phyloP scores from a whole-genome alignment of 768 basidiomycete species.

The Mycena galopus region DNA sequence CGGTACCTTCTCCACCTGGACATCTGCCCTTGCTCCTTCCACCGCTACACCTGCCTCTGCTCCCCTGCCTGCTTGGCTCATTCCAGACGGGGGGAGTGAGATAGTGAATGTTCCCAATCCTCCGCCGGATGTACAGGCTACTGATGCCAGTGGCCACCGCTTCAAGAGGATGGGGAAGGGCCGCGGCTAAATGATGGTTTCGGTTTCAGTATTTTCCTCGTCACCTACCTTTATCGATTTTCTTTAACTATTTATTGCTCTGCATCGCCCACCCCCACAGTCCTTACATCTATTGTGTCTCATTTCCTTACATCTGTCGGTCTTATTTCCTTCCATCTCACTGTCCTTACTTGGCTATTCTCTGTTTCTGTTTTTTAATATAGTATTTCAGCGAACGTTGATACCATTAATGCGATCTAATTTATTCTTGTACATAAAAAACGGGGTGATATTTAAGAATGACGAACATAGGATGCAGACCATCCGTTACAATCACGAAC shows the following conservation, averaged over 20 bases:
- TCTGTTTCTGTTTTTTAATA: neutral
- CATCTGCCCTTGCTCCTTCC: neutral
- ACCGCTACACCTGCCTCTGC: neutral
- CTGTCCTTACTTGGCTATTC: neutral
- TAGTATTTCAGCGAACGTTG: neutral
- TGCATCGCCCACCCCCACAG: neutral
- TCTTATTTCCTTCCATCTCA: neutral
- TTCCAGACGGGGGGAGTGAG: neutral
- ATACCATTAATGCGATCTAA: slow-evolving; percentile 24
- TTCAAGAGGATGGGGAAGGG: neutral
- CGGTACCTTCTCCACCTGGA: neutral
- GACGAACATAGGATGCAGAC: neutral
- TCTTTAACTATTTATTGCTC: neutral
- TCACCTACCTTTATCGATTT: neutral
- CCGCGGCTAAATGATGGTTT: neutral
- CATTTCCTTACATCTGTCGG: neutral
- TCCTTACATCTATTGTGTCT: neutral
- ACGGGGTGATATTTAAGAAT: too few species aligned
- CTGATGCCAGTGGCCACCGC: neutral
- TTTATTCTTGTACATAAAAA: slow-evolving; percentile 11
- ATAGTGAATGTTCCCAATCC: neutral
- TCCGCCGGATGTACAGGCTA: neutral
- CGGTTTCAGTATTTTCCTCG: neutral
- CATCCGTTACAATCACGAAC: too few species aligned
- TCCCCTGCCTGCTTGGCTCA: neutral